These are phyloP conservation scores for Alternaria sp. DNA, from an alignment of 2,329 filamentous ascomycete species.

Conservation along the genomic window DNA sequence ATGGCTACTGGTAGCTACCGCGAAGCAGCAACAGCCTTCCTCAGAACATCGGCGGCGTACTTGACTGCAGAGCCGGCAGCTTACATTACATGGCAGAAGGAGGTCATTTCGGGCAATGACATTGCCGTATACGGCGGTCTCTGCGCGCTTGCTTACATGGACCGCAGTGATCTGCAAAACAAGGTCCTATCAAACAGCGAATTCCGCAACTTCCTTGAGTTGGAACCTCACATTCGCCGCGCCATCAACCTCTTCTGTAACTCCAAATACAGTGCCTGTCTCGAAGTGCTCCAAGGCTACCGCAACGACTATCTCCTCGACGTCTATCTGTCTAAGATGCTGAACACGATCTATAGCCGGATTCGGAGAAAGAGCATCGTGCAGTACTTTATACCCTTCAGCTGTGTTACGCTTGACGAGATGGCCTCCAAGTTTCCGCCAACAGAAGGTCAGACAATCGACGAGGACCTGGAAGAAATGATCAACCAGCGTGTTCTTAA, in stretches of 20 bases:
- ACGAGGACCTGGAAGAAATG: slow-evolving; percentile 78
- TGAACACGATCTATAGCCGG: slow-evolving; percentile 72
- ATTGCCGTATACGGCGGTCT: slow-evolving; percentile 91
- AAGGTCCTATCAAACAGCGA: slow-evolving; percentile 82
- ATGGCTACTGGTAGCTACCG: slow-evolving; percentile 65
- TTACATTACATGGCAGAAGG: slow-evolving; percentile 67
- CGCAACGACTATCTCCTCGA: slow-evolving; percentile 89
- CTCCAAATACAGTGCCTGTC: slow-evolving; percentile 85
- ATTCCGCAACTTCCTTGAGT: slow-evolving; percentile 88
- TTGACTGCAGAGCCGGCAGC: slow-evolving; percentile 54
- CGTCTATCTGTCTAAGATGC: slow-evolving; percentile 79
- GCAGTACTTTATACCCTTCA: slow-evolving; percentile 92
- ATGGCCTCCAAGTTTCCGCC: slow-evolving; percentile 79
- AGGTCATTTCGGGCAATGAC: slow-evolving; percentile 83
- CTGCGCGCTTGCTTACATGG: slow-evolving; percentile 88
- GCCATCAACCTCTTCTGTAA: slow-evolving; percentile 90
- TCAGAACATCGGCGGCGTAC: slow-evolving; percentile 66
- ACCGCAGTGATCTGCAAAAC: slow-evolving; percentile 75
- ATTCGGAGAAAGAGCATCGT: slow-evolving; percentile 92
- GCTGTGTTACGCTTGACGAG: slow-evolving; percentile 79
- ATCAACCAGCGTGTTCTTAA: slow-evolving; percentile 76
- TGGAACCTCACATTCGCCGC: slow-evolving; percentile 92
- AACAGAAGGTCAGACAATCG: slow-evolving; percentile 60
- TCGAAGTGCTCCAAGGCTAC: slow-evolving; percentile 82
- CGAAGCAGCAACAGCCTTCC: slow-evolving; percentile 76